These are phyloP conservation scores for Candida oleophila DNA, from an alignment of 805 yeast species.

Conservation along the genomic window DNA sequence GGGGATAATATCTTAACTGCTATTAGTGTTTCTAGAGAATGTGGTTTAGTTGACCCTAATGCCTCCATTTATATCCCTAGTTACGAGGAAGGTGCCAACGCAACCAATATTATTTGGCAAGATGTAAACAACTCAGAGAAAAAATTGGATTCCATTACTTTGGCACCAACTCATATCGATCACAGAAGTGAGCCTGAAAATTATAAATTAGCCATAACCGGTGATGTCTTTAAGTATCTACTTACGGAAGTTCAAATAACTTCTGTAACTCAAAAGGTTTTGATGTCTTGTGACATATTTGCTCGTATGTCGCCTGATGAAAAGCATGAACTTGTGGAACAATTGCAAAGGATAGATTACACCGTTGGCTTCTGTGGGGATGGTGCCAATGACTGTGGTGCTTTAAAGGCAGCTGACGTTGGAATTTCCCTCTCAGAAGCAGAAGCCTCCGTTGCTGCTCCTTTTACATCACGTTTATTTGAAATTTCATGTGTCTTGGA, in stretches of 20 bases:
- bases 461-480: constrained; percentile 87
- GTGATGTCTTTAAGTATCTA: constrained; percentile 83
- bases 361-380: constrained; percentile 98
- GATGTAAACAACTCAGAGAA: constrained; percentile 60
- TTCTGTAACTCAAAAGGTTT: constrained; percentile 48
- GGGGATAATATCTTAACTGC: constrained; percentile 97
- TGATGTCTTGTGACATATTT: constrained; percentile 73
- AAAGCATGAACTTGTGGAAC: constrained; percentile 91
- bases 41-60: constrained; percentile 57
- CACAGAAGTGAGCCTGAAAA: constrained; percentile 25
- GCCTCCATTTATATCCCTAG: constrained; percentile 53
- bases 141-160: constrained; percentile 61
- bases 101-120: constrained; percentile 58
- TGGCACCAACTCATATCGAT: constrained; percentile 45
- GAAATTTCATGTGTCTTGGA: constrained; percentile 91
- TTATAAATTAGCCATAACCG: constrained; percentile 82
- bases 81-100: constrained; percentile 38
- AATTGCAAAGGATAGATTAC: constrained; percentile 79
- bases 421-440: constrained; percentile 96
- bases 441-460: constrained; percentile 98
- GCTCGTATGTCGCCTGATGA: constrained; percentile 99
- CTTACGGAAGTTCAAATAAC: constrained; percentile 52
- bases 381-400: constrained; percentile 99
- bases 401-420: constrained; percentile 95
- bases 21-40: constrained; percentile 85